Evolutionary conservation across 2,329 filamentous ascomycete genomes (phyloP).

Genomic region (Diaporthe batatas): DNA sequence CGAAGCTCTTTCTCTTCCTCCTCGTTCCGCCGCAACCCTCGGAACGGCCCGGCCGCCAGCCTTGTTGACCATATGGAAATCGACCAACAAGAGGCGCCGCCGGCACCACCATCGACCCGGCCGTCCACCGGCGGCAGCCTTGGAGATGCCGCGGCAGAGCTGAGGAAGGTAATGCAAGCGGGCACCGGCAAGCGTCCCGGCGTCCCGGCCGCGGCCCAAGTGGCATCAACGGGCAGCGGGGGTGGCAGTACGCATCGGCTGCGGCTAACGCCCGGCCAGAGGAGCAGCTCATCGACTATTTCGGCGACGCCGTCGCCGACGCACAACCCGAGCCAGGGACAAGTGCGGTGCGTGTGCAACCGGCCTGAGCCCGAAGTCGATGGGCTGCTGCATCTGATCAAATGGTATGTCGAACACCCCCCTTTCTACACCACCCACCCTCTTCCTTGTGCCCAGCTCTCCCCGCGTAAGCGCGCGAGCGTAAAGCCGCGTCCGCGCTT

Average conservation of each 20-base stretch:
- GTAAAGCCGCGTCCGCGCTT: neutral
- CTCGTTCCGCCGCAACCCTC: conserved; percentile 7
- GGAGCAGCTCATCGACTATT: conserved; percentile 54
- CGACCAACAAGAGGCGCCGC: conserved; percentile 29
- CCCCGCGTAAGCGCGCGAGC: neutral
- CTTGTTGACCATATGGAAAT: conserved; percentile 36
- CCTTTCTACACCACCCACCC: neutral
- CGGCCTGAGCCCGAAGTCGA: conserved; percentile 56
- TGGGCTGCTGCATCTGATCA: conserved; percentile 70
- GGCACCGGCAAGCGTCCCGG: conserved; percentile 53
- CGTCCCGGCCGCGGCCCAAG: conserved; percentile 3
- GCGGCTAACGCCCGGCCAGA: conserved; percentile 51
- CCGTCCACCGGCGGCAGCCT: conserved; percentile 40
- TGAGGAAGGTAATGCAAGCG: conserved; percentile 68
- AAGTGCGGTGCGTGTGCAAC: conserved; percentile 71
- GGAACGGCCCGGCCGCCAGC: neutral
- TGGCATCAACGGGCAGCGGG: conserved; percentile 43
- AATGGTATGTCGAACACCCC: conserved; percentile 64
- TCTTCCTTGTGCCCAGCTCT: neutral
- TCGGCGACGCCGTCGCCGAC: conserved; percentile 62
- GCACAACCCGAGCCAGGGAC: conserved; percentile 54
- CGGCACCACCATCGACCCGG: conserved; percentile 1
- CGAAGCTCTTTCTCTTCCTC: conserved; percentile 18
- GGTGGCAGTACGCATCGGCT: conserved; percentile 48
- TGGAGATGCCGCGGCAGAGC: conserved; percentile 71